Base-by-base conservation (phyloP, 306 rosid species). In the Quercus agrifolia region DNA sequence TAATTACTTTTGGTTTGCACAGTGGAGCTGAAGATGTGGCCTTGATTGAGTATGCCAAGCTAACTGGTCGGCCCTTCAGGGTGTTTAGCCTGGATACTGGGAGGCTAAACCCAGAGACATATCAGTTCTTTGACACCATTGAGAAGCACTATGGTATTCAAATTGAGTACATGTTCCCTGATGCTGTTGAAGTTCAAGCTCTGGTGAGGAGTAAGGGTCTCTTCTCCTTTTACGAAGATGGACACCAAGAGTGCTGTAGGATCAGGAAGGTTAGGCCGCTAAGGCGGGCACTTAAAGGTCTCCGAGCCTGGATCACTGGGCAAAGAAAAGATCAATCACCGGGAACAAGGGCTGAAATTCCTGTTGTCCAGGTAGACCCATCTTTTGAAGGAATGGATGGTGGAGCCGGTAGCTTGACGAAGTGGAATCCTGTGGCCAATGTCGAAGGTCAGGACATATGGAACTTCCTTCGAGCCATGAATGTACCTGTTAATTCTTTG, bases 1-100 rank as follows among this genome's bases (percentile, higher is more conserved):
- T 19, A 28, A 35, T 67, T 31, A 5, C 13, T 6, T 30, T 23
- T 71, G 57, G 27, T 71, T 71, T 80, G 73, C 83, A 84, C 94
- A 95, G 98, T 83, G 98, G 99, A n/a, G 98, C 99, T 59, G 98
- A 95, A 87, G 99, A 95, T 87, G 97, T 95, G 75, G 96, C 91
- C 66, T 81, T 95, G 82, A 93, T 95, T 27, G 98, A 95, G 91
- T 95, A 95, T 7, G 99, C 99, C 0, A 94, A 81, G 81, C 83
- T 95, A 82, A 95, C 98, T 5, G 98, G 99, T 46, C 88, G 96
- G 57, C 92, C 97, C 44, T 92, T 76, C 55, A 84, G 98, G 85
- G 97, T 93, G 61, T 94, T 94, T 85, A 92, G 98, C 80, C 69
- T 94, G 77, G 99, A 93, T 85, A 96, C 99, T 0, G 98, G 98